Conservation (phyloP, 1,284 basidiomycete species). For the Amylostereum areolatum region DNA sequence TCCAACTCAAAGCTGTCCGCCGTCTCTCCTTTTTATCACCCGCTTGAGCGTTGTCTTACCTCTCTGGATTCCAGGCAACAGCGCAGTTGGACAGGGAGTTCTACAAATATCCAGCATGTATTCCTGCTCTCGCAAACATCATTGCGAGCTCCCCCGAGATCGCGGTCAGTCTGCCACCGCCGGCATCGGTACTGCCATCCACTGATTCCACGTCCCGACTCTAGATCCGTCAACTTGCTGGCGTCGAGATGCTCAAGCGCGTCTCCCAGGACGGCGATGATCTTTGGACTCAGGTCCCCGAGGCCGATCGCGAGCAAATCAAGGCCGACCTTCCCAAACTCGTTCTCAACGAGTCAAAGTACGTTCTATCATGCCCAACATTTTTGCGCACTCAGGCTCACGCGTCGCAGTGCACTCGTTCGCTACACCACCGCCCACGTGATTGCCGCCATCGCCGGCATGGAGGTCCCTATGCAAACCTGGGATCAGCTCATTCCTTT, state of each 20-base stretch:
- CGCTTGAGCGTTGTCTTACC: constrained; percentile 7
- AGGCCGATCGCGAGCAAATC: constrained; percentile 75
- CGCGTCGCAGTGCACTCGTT: constrained; percentile 64
- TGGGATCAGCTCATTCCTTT: constrained; percentile 91
- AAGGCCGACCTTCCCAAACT: constrained; percentile 82
- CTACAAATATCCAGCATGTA: constrained; percentile 88
- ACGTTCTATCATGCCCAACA: constrained; percentile 28
- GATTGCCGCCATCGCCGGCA: constrained; percentile 87
- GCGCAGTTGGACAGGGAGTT: constrained; percentile 85
- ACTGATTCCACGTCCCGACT: too few relatives aligned
- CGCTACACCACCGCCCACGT: constrained; percentile 90
- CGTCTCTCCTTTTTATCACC: constrained; percentile 1
- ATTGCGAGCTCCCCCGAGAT: constrained; percentile 81
- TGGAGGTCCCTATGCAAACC: constrained; percentile 78
- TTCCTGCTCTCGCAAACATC: constrained; percentile 88
- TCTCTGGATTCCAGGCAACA: constrained; percentile 65
- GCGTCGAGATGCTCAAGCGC: constrained; percentile 95
- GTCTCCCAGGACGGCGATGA: constrained; percentile 76
- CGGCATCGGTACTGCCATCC: too few relatives aligned
- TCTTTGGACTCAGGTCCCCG: constrained; percentile 77
- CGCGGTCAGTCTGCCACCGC: constrained; percentile 58
- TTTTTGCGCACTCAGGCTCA: too few relatives aligned
- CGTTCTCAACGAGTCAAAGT: constrained; percentile 78
- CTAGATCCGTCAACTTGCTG: constrained; percentile 97
- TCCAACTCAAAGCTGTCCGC: constrained; percentile 43